phyloP scores from a whole-genome alignment of 441 rosid species.

The Erysimum pusillum region DNA sequence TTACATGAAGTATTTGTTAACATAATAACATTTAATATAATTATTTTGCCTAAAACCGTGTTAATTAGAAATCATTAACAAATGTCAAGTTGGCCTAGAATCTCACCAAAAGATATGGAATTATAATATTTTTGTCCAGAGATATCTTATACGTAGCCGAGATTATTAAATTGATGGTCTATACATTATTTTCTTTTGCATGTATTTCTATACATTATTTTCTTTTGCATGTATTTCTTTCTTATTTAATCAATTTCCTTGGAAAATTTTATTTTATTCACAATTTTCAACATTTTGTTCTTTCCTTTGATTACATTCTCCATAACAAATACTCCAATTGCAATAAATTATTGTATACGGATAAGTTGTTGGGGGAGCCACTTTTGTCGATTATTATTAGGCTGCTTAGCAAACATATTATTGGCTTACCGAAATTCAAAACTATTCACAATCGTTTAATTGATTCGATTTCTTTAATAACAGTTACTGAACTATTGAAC shows the following conservation, averaged over 20 bases:
- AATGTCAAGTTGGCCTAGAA: slow-evolving; percentile 29
- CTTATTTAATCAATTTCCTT: slow-evolving; percentile 1
- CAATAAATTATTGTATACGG: slow-evolving; percentile 18
- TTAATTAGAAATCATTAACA: background rate
- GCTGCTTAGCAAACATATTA: slow-evolving; percentile 5
- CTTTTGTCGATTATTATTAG: slow-evolving; percentile 10
- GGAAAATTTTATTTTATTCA: background rate
- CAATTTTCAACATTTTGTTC: slow-evolving; percentile 39
- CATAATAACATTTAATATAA: background rate
- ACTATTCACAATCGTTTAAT: background rate
- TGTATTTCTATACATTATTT: slow-evolving; percentile 19
- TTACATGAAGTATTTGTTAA: background rate
- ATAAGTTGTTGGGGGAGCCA: slow-evolving; percentile 23
- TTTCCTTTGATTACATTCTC: slow-evolving; percentile 31
- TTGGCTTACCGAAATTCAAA: background rate
- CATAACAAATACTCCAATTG: slow-evolving; percentile 1
- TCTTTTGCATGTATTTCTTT: slow-evolving; percentile 18
- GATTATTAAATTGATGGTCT: slow-evolving; percentile 30
- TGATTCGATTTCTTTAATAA: background rate
- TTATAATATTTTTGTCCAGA: background rate
- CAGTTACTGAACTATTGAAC: background rate
- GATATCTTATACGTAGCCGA: slow-evolving; percentile 19
- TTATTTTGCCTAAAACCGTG: slow-evolving; percentile 13
- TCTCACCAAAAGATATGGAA: slow-evolving; percentile 16
- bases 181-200: slow-evolving; percentile 23